Base-by-base conservation (phyloP, 228 moss, liverwort and hornwort genomes). In the Sphagnum fallax region DNA sequence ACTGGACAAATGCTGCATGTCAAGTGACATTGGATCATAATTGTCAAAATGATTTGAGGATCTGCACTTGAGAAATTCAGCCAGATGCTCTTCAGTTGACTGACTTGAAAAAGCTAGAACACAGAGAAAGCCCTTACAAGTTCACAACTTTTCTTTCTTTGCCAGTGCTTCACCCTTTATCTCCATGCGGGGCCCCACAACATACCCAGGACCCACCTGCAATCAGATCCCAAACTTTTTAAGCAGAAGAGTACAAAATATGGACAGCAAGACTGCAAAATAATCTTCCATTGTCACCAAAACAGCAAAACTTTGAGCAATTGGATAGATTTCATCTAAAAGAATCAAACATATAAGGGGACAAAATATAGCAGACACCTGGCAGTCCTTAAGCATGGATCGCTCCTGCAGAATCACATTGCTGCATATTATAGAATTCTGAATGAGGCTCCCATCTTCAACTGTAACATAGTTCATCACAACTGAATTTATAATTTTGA, bases 381-480 rank as follows among this genome's bases (percentile, higher is more conserved):
- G 94, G 65, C 94, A 98, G 73, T 98, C 98, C 73, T 90, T 98
- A 75, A 98, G 71, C 64, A 83, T 76, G 13, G 85, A 90, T 50
- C 91, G 82, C 69, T 90, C 94, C 75, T 89, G 98, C 78, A 98
- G 62, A 62, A 83, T 79, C 11, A 80, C 98, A 65, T 98, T 94
- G 75, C 98, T 94, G 75, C 88, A 90, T 9, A 98, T 74, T 5
- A 94, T 90, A 51, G 93, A 98, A 64, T 90, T 85, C 75, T 98
- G 98, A 62, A 98, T 92, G 53, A 88, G 89, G 63, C 94, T 91
- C 65, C 87, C 83, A 73, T 98, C 94, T 62, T 94, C 94, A 50
- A 98, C 83, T 12, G 81, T 94, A 48, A 98, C 98, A 75, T 98
- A 83, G 67, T 98, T 81, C 98, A 98, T 93, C 16, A 98, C 87